Conservation (phyloP, 805 yeast genomes). For the Zygoascus flipseniorum region DNA sequence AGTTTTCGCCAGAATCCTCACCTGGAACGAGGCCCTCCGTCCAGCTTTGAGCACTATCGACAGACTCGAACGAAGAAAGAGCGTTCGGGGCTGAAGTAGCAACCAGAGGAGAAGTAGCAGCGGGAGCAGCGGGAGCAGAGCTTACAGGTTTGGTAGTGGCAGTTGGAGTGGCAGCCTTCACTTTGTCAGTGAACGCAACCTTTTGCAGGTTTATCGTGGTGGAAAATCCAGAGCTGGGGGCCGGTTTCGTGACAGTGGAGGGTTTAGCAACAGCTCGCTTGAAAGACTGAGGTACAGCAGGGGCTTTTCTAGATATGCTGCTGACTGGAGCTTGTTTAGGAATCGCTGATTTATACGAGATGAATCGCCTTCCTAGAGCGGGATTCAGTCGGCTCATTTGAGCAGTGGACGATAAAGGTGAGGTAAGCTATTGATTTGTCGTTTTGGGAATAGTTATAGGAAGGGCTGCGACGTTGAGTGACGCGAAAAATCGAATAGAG, state of each 20-base stretch:
- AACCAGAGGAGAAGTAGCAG: not conserved
- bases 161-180: not conserved
- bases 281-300: not conserved
- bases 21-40: not conserved
- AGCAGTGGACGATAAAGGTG: not conserved
- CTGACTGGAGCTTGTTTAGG: not conserved
- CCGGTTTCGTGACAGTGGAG: not conserved
- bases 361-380: constrained; percentile 19
- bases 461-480: too few species aligned
- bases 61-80: not conserved
- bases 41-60: not conserved
- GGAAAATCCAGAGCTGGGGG: not conserved
- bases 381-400: not conserved
- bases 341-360: not conserved
- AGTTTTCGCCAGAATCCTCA: constrained; percentile 32
- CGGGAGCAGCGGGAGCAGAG: not conserved
- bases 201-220: not conserved
- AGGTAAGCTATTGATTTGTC: not conserved
- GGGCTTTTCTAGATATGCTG: not conserved
- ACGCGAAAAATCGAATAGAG: too few species aligned
- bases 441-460: not conserved
- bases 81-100: not conserved
- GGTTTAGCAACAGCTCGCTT: constrained; percentile 2
- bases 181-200: not conserved
- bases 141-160: not conserved